phyloP scores from a whole-genome alignment of 2,329 filamentous ascomycete species.

The Colletotrichum orbiculare region DNA sequence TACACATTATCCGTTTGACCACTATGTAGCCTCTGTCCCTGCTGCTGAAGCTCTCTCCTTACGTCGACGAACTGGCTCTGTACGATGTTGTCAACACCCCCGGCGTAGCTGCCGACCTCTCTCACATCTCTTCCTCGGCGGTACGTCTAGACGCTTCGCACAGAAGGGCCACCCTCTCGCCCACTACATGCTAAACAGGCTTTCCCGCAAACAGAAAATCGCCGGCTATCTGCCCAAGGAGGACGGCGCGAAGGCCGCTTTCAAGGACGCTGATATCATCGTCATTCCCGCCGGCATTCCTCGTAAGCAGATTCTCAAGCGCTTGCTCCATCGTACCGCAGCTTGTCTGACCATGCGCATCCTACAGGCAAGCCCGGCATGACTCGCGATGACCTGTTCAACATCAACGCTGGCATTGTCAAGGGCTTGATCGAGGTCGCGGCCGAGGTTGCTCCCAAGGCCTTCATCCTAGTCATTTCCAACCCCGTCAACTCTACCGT shows the following conservation, averaged over 20 bases:
- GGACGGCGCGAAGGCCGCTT: constrained; percentile 85
- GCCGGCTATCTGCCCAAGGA: constrained; percentile 89
- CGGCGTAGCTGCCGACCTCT: constrained; percentile 94
- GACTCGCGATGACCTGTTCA: constrained; percentile 99
- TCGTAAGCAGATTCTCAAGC: constrained; percentile 69
- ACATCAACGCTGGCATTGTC: constrained; percentile 99
- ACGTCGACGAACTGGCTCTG: constrained; percentile 91
- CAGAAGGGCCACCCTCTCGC: not conserved
- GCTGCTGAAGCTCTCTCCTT: constrained; percentile 89
- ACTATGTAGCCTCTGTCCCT: constrained; percentile 85
- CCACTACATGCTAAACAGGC: constrained; percentile 18
- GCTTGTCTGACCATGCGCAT: constrained; percentile 21
- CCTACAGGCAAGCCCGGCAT: constrained; percentile 93
- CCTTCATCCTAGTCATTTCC: constrained; percentile 95
- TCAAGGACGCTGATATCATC: constrained; percentile 94
- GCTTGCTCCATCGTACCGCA: constrained; percentile 2
- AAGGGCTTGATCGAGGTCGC: constrained; percentile 90
- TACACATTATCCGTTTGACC: constrained; percentile 37
- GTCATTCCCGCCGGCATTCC: constrained; percentile 98
- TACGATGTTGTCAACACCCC: constrained; percentile 99
- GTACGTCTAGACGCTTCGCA: constrained; percentile 55
- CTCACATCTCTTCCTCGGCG: constrained; percentile 93
- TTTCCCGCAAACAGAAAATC: constrained; percentile 70
- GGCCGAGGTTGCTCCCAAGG: constrained; percentile 90
- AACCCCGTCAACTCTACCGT: constrained; percentile 99